Percentiles rank a stretch among this genome's conserved stretches.
phyloP scores from a whole-genome alignment of 2,329 filamentous ascomycete genomes.

The Phaeosphaeria sp. region DNA sequence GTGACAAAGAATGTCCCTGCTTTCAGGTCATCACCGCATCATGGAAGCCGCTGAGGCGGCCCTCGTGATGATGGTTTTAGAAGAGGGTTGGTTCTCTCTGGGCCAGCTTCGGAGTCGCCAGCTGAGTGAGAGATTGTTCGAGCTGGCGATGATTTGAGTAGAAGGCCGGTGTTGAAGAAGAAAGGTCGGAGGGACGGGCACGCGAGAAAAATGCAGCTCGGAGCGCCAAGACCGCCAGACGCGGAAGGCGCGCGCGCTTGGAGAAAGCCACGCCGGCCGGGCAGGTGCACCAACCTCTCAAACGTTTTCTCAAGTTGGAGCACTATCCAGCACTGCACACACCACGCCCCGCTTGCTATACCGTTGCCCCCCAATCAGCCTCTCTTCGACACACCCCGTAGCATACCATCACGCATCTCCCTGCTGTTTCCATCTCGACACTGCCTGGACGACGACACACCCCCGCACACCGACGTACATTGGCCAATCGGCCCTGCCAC shows the following conservation, averaged over 20 bases:
- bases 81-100: slow-evolving; percentile 70
- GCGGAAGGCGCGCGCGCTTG: slow-evolving; percentile 30
- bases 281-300: slow-evolving; percentile 32
- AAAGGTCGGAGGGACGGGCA: slow-evolving; percentile 14
- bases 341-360: slow-evolving; percentile 23
- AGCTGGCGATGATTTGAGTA: slow-evolving; percentile 77
- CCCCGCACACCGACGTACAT: slow-evolving; percentile 18
- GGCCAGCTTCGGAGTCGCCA: slow-evolving; percentile 75
- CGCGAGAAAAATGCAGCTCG: slow-evolving; percentile 27
- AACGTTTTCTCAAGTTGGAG: slow-evolving; percentile 35
- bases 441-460: slow-evolving; percentile 6
- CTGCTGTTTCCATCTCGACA: slow-evolving; percentile 4
- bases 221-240: slow-evolving; percentile 17
- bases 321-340: slow-evolving; percentile 26
- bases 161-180: slow-evolving; percentile 64
- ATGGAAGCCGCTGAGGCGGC: slow-evolving; percentile 66
- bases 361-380: slow-evolving; percentile 6
- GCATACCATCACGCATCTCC: slow-evolving; percentile 8
- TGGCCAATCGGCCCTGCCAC: slow-evolving; percentile 5
- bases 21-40: slow-evolving; percentile 73
- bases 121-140: slow-evolving; percentile 61
- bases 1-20: slow-evolving; percentile 61
- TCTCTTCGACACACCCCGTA: slow-evolving; percentile 8
- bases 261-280: slow-evolving; percentile 10
- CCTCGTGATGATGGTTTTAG: slow-evolving; percentile 86